phyloP scores from a whole-genome alignment of 352 stramenopile genomes.

The Phytophthora meadii region DNA sequence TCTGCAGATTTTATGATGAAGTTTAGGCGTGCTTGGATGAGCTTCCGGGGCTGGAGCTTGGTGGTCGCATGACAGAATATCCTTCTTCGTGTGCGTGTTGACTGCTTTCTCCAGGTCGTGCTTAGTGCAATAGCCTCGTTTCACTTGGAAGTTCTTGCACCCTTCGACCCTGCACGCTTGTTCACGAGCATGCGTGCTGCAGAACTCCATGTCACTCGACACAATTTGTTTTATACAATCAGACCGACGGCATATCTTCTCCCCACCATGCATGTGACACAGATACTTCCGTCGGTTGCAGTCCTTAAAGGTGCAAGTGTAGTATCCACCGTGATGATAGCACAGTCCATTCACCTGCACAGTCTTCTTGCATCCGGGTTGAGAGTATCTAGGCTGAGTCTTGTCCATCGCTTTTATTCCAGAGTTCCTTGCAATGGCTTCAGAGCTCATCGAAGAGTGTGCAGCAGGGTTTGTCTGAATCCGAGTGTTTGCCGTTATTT shows the following conservation, averaged over 20 bases:
- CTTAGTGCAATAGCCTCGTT: neutral
- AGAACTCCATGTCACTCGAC: neutral
- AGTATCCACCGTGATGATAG: conserved; percentile 2
- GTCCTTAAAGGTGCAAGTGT: conserved; percentile 7
- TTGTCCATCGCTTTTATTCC: neutral
- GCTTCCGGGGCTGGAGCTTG: too few relatives aligned
- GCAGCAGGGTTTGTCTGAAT: too few relatives aligned
- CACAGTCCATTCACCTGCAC: conserved; percentile 2
- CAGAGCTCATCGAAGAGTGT: too few relatives aligned
- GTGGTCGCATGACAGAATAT: too few relatives aligned
- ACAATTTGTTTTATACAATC: conserved; percentile 1
- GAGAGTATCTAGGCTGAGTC: neutral
- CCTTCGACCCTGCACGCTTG: neutral
- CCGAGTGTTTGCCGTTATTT: too few relatives aligned
- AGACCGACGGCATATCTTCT: neutral
- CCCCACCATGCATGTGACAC: neutral
- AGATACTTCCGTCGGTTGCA: conserved; percentile 3
- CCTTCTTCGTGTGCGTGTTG: too few relatives aligned
- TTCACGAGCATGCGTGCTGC: conserved; percentile 8
- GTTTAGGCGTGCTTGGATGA: too few relatives aligned
- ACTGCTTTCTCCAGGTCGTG: neutral
- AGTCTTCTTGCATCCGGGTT: neutral
- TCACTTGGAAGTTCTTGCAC: neutral
- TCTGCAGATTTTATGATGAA: conserved; percentile 2
- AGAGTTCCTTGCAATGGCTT: too few relatives aligned